A percentile compares a stretch with the other conserved stretches of the same genome.
Evolutionary conservation across 1,284 basidiomycete genomes (phyloP).

Genomic region (Ceratobasidium sp.): DNA sequence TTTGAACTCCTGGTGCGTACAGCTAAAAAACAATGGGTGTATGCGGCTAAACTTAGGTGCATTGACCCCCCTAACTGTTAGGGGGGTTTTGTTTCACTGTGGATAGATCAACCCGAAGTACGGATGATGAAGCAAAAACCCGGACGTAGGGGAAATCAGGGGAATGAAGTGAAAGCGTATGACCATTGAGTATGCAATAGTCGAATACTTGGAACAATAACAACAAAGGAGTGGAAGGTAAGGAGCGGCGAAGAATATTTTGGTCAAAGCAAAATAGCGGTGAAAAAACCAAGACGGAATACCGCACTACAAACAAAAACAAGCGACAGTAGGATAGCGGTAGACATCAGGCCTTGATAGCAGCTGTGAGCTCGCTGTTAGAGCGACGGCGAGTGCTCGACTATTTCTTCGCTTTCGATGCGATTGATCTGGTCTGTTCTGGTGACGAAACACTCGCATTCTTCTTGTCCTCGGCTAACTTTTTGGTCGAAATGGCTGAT

Average conservation of each 20-base stretch:
- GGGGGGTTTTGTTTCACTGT: too few relatives aligned
- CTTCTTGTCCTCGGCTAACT: not conserved
- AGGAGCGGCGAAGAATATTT: not conserved
- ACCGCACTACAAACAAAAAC: not conserved
- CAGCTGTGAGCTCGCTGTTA: conserved; percentile 5
- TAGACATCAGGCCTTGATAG: not conserved
- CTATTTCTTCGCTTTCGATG: conserved; percentile 26
- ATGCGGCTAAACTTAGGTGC: too few relatives aligned
- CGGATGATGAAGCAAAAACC: not conserved
- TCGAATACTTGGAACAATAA: not conserved
- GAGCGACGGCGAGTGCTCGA: conserved; percentile 4
- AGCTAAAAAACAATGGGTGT: too few relatives aligned
- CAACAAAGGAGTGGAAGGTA: not conserved
- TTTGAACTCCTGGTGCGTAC: too few relatives aligned
- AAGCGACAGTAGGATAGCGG: not conserved
- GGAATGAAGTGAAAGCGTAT: not conserved
- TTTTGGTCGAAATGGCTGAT: not conserved
- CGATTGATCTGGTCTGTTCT: conserved; percentile 12
- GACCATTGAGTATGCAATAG: not conserved
- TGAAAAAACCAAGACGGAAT: not conserved
- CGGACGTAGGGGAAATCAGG: not conserved
- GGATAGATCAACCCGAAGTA: conserved; percentile 8
- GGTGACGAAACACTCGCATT: not conserved
- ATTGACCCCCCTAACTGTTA: too few relatives aligned
- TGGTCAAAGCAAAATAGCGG: not conserved